phyloP scores from a whole-genome alignment of 2,329 filamentous ascomycete genomes.

The Eurotiales sp. region DNA sequence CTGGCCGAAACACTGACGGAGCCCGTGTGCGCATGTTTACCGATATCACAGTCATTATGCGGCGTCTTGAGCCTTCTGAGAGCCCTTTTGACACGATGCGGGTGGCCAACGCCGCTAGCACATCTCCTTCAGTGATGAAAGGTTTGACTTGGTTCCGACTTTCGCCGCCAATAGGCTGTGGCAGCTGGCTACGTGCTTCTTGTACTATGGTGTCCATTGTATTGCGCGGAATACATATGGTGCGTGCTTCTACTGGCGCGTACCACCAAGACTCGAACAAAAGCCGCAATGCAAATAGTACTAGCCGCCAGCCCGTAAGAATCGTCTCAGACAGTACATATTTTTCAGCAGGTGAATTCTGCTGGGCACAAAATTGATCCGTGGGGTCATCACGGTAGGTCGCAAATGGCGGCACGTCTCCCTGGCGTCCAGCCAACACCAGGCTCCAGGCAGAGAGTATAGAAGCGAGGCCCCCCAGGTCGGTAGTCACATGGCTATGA shows the following conservation, averaged over 20 bases:
- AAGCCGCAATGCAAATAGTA: not conserved
- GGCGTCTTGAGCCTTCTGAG: not conserved
- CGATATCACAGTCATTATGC: conserved; percentile 2
- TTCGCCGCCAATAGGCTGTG: not conserved
- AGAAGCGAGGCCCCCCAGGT: not conserved
- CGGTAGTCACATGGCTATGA: conserved; percentile 3
- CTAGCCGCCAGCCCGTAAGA: conserved; percentile 1
- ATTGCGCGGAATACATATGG: not conserved
- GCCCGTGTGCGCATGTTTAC: not conserved
- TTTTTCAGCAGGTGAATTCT: not conserved
- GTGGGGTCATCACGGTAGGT: not conserved
- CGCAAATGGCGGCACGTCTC: conserved; percentile 2
- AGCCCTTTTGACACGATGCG: not conserved
- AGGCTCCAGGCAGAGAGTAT: conserved; percentile 2
- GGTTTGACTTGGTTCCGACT: not conserved
- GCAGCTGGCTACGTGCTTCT: not conserved
- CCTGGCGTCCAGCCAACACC: not conserved
- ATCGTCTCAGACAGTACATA: not conserved
- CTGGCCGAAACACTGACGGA: not conserved
- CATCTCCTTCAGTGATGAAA: conserved; percentile 5
- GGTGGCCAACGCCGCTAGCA: not conserved
- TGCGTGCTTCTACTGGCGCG: not conserved
- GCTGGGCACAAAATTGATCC: not conserved
- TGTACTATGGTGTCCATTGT: not conserved
- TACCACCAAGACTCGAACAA: not conserved